Percentiles rank a stretch among this genome's conserved stretches.
These are phyloP conservation scores for Russula vinacea DNA, from an alignment of 768 basidiomycete genomes.

Conservation along the genomic window DNA sequence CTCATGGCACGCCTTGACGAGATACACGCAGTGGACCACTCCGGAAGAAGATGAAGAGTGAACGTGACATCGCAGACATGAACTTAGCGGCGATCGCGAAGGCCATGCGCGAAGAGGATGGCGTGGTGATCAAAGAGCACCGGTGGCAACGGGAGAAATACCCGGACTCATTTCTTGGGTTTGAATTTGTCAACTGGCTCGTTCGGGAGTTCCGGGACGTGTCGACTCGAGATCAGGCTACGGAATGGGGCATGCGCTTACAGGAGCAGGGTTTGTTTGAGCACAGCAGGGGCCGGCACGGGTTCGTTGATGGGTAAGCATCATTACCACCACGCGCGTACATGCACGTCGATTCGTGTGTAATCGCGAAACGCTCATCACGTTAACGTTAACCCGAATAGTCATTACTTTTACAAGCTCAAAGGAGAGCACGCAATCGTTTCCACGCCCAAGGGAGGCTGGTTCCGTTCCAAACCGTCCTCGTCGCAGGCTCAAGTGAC, in stretches of 20 bases:
- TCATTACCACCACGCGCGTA: neutral
- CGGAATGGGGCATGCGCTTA: constrained; percentile 73
- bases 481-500: constrained; percentile 12
- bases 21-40: constrained; percentile 73
- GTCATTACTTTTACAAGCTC: constrained; percentile 87
- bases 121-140: constrained; percentile 77
- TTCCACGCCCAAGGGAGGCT: constrained; percentile 61
- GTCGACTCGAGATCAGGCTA: constrained; percentile 72
- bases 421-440: constrained; percentile 72
- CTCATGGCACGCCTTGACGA: constrained; percentile 79
- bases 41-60: constrained; percentile 77
- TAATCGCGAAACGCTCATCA: neutral
- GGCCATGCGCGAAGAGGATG: constrained; percentile 82
- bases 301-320: constrained; percentile 82
- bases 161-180: constrained; percentile 82
- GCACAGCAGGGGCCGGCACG: constrained; percentile 74
- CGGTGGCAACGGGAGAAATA: constrained; percentile 77
- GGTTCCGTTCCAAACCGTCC: constrained; percentile 59
- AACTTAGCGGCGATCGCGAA: constrained; percentile 63
- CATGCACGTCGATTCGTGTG: neutral
- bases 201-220: constrained; percentile 90
- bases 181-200: constrained; percentile 88
- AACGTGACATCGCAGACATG: constrained; percentile 68
- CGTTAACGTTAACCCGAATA: constrained; percentile 33
- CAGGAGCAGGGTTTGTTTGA: constrained; percentile 82